phyloP scores from a whole-genome alignment of 2,329 filamentous ascomycete genomes.

The Verticillium albo-atrum region DNA sequence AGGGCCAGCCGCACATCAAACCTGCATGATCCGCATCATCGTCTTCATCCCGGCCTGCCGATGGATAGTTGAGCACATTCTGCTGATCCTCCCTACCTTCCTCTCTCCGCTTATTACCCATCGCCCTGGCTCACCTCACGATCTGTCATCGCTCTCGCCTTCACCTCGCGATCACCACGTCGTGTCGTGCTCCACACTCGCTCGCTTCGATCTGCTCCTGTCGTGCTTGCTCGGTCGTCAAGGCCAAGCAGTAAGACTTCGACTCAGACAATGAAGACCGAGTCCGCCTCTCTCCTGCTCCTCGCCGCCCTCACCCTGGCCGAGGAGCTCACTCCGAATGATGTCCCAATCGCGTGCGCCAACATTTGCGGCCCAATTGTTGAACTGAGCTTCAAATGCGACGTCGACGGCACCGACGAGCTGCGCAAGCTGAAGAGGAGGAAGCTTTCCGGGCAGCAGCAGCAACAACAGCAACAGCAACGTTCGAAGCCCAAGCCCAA shows the following conservation, averaged over 20 bases:
- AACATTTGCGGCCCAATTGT: slow-evolving; percentile 38
- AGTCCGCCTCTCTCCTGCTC: slow-evolving; percentile 19
- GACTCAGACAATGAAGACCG: slow-evolving; percentile 20
- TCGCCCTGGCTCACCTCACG: background rate
- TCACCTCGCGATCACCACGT: background rate
- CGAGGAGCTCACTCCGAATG: slow-evolving; percentile 26
- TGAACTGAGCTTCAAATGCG: slow-evolving; percentile 33
- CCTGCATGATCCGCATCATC: background rate
- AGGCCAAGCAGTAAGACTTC: background rate
- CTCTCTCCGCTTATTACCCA: background rate
- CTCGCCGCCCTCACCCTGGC: slow-evolving; percentile 21
- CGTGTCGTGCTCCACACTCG: background rate
- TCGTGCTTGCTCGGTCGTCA: background rate
- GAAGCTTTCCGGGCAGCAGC: slow-evolving; percentile 3
- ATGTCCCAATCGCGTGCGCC: slow-evolving; percentile 33
- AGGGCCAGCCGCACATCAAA: background rate
- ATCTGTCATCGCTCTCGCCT: background rate
- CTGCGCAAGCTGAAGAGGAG: slow-evolving; percentile 21
- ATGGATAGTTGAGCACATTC: background rate
- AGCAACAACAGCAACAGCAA: background rate
- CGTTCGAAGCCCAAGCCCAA: background rate
- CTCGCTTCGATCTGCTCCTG: background rate
- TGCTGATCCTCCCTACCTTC: background rate
- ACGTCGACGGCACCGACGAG: slow-evolving; percentile 16
- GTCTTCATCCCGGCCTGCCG: background rate